phyloP scores from a whole-genome alignment of 805 yeast species.

The Lipomyces sp. region DNA sequence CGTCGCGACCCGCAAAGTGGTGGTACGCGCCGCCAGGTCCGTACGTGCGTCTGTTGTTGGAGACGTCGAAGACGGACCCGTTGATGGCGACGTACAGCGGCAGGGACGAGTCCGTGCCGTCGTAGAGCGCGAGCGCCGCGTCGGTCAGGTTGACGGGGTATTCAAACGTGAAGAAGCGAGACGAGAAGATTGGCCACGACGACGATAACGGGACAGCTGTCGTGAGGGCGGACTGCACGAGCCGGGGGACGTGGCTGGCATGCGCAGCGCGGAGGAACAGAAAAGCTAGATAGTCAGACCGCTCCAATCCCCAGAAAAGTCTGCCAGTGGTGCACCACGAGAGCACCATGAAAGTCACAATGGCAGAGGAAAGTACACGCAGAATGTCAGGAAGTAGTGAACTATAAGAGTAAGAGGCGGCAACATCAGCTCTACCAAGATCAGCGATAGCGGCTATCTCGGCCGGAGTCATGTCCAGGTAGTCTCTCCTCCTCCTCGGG shows the following conservation, averaged over 20 bases:
- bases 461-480: too few relatives aligned
- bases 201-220: constrained; percentile 3
- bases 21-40: constrained; percentile 58
- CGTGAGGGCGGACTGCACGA: not conserved
- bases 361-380: constrained; percentile 26
- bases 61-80: constrained; percentile 65
- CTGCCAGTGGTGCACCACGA: constrained; percentile 61
- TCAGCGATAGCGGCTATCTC: too few relatives aligned
- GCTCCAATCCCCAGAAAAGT: constrained; percentile 57
- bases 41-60: constrained; percentile 49
- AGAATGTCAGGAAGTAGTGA: too few relatives aligned
- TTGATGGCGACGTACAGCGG: constrained; percentile 61
- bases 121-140: constrained; percentile 47
- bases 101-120: constrained; percentile 47
- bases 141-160: constrained; percentile 42
- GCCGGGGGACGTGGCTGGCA: not conserved
- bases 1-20: constrained; percentile 61
- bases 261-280: constrained; percentile 8
- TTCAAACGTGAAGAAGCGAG: constrained; percentile 17
- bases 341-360: constrained; percentile 46
- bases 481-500: too few relatives aligned
- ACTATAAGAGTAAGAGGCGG: too few relatives aligned
- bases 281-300: constrained; percentile 44
- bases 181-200: constrained; percentile 3
- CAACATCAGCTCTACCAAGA: not conserved